Evolutionary conservation across 1,284 basidiomycete species (phyloP), one percentile per base, ranked within the genome.

Genomic region (Austroboletus olivaceoglutinosus): DNA sequence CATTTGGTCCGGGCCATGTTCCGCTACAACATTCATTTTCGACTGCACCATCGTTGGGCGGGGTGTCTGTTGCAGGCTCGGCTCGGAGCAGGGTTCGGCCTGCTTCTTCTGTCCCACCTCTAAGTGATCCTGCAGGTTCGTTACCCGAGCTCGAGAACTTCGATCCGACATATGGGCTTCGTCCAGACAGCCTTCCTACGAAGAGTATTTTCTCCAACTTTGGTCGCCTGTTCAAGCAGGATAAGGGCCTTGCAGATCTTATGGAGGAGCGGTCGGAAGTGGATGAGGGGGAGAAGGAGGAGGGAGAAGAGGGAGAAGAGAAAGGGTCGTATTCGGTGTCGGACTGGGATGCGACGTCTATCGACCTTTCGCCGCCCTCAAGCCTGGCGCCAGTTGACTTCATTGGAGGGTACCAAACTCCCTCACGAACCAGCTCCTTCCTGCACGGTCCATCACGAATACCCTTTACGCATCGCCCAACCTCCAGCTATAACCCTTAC

Each of bases 111-210:
- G 54, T 46, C 46, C 50, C 58, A 21, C 56, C 61, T 39, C 59
- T 58, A 33, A 36, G 70, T n/a, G 76, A 78, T 21, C 60, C 73
- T 2, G 70, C 73, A 52, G 76, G 77, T 12, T 78, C 83, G 9
- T 46, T 59, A 55, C 85, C 90, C 2, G 92, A 95, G 48, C 80
- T 94, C 37, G 94, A 96, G 70, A 83, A 89, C 55, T 97, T 92
- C 69, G 95, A 98, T 63, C 95, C 94, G 0, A 98, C 95, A 0
- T 98, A 98, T 63, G 95, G 95, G n/a, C 75, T 98, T n/a, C 85
- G 95, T 15, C 91, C 92, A 0, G 93, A 95, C 62, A 88, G 89
- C 12, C 76, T 95, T 6, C 93, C 93, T 0, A 74, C 76, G 2
- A 89, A 88, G 66, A 85, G 83, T 55, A 74, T 80, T 2, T 92